Conservation (phyloP, 345 rosid genomes). For the Eucalyptus globulus region DNA sequence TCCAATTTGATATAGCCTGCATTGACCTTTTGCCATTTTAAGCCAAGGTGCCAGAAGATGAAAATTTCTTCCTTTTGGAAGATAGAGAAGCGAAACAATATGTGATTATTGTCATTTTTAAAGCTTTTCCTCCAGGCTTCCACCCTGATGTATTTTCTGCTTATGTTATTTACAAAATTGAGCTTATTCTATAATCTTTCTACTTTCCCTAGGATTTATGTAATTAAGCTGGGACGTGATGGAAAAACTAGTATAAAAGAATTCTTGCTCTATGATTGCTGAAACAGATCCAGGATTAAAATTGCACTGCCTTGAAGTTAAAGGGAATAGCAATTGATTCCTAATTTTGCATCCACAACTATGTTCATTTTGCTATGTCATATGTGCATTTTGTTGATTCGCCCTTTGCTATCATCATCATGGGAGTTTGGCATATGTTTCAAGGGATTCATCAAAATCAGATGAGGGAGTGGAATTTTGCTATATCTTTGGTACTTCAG, state of each 20-base stretch:
- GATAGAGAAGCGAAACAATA: too few relatives aligned
- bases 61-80: neutral
- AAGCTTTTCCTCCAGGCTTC: neutral
- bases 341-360: neutral
- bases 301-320: neutral
- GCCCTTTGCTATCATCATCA: neutral
- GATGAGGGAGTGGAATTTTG: neutral
- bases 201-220: neutral
- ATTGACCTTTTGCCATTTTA: neutral
- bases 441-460: neutral
- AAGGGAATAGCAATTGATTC: neutral
- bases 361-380: neutral
- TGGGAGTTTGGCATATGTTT: neutral
- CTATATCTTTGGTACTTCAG: neutral
- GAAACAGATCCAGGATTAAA: neutral
- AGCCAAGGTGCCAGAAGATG: neutral
- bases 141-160: neutral
- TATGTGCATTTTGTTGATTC: neutral
- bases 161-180: neutral
- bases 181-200: neutral
- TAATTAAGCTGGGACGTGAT: neutral
- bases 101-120: neutral
- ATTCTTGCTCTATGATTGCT: neutral
- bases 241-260: neutral
- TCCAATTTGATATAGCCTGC: neutral